Conservation (phyloP, 192 early-diverging fungal genomes). For the Spizellomyces sp. region DNA sequence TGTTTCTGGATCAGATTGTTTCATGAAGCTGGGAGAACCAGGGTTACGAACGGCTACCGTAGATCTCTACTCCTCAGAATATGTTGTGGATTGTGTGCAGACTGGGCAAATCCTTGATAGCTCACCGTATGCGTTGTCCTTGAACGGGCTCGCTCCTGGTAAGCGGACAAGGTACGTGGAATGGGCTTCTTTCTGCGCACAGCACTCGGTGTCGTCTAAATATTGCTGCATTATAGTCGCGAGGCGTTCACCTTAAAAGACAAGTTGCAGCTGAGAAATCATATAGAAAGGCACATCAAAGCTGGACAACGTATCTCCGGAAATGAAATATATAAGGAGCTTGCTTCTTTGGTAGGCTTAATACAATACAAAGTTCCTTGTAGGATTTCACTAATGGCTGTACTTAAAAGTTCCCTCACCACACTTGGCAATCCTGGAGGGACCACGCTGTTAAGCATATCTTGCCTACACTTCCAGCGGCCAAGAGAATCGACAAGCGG, state of each 20-base stretch:
- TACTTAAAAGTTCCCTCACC: constrained; percentile 15
- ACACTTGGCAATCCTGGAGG: constrained; percentile 26
- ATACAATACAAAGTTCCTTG: background rate
- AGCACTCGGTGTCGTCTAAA: background rate
- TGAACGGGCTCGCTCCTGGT: background rate
- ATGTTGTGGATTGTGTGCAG: background rate
- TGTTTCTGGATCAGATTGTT: background rate
- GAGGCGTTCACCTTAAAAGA: background rate
- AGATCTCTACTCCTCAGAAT: constrained; percentile 14
- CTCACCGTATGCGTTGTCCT: background rate
- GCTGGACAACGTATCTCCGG: background rate
- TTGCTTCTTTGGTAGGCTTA: background rate
- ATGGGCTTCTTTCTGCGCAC: background rate
- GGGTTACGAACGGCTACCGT: background rate
- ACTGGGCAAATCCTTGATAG: background rate
- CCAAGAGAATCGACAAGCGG: background rate
- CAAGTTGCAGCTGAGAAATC: background rate
- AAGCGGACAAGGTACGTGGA: constrained; percentile 7
- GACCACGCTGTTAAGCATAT: constrained; percentile 13
- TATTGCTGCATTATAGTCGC: background rate
- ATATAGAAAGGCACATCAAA: constrained; percentile 2
- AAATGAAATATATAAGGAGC: background rate
- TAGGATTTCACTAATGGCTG: background rate
- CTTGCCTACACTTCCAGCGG: constrained; percentile 4
- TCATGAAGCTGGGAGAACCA: constrained; percentile 10